These are phyloP conservation scores for Podila minutissima DNA, from an alignment of 192 early-diverging fungal genomes.

Conservation along the genomic window DNA sequence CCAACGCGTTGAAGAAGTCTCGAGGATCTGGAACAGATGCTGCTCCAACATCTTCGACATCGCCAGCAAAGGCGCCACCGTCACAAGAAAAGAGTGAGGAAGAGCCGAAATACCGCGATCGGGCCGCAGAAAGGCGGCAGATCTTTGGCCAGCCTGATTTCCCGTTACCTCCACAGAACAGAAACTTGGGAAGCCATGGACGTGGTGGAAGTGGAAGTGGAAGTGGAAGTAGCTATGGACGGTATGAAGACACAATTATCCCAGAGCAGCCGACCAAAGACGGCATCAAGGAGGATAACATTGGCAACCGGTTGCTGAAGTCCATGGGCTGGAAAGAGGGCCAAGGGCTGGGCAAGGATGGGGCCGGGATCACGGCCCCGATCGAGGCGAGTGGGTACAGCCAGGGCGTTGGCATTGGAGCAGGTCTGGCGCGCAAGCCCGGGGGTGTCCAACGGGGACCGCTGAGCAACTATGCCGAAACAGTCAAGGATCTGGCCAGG, in stretches of 20 bases:
- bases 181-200: constrained; percentile 17
- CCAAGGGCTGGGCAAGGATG: constrained; percentile 62
- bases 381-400: constrained; percentile 57
- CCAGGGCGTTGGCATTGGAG: constrained; percentile 58
- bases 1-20: constrained; percentile 23
- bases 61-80: neutral
- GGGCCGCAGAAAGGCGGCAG: constrained; percentile 71
- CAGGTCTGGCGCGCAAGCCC: constrained; percentile 28
- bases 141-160: constrained; percentile 67
- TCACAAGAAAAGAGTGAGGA: constrained; percentile 15
- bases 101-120: constrained; percentile 63
- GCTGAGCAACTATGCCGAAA: constrained; percentile 24
- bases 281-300: constrained; percentile 67
- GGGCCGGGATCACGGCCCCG: constrained; percentile 58
- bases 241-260: constrained; percentile 15
- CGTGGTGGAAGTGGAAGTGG: constrained; percentile 8
- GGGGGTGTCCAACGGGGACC: constrained; percentile 4
- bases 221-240: neutral
- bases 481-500: constrained; percentile 45
- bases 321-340: constrained; percentile 81
- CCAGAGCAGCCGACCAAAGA: constrained; percentile 55
- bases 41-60: neutral
- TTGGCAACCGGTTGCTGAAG: constrained; percentile 66
- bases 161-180: constrained; percentile 19
- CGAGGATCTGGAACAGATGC: constrained; percentile 4